phyloP scores from a whole-genome alignment of 352 stramenopile species.

The Ophiocytium majus region DNA sequence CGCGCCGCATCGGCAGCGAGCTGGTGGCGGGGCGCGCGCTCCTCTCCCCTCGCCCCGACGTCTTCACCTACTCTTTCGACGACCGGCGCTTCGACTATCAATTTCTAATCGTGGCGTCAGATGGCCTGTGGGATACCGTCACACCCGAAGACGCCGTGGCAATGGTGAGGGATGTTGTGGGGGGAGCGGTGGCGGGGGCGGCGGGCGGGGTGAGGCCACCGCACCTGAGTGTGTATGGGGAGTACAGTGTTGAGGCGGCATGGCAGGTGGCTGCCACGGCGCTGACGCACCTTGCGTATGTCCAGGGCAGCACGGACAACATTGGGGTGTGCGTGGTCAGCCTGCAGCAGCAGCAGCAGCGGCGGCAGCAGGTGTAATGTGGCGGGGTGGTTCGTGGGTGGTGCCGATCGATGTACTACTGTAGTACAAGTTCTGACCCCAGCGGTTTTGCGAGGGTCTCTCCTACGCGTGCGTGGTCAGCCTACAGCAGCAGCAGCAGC shows the following conservation, averaged over 20 bases:
- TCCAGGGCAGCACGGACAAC: constrained; percentile 90
- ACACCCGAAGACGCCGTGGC: constrained; percentile 40
- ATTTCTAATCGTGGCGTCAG: constrained; percentile 54
- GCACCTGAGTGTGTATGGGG: constrained; percentile 9
- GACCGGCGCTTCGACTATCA: not conserved
- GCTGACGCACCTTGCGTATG: constrained; percentile 75
- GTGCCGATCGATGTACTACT: no score
- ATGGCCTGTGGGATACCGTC: constrained; percentile 56
- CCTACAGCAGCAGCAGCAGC: no score
- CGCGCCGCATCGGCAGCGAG: constrained; percentile 33
- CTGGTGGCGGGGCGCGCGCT: constrained; percentile 25
- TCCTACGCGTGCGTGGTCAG: no score
- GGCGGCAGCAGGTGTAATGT: not conserved
- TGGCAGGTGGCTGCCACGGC: constrained; percentile 49
- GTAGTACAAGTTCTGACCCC: no score
- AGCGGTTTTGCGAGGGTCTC: no score
- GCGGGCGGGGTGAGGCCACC: not conserved
- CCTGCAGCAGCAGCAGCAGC: constrained; percentile 30
- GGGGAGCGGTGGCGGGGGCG: not conserved
- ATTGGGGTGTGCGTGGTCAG: constrained; percentile 75
- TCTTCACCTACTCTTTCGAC: constrained; percentile 9
- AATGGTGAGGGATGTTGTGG: constrained; percentile 50
- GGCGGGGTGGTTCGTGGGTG: no score
- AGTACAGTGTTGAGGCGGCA: constrained; percentile 29
- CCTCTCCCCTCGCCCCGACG: constrained; percentile 36